Base-by-base conservation (phyloP, 2,329 filamentous ascomycete species). In the Mollisiaceae sp. region DNA sequence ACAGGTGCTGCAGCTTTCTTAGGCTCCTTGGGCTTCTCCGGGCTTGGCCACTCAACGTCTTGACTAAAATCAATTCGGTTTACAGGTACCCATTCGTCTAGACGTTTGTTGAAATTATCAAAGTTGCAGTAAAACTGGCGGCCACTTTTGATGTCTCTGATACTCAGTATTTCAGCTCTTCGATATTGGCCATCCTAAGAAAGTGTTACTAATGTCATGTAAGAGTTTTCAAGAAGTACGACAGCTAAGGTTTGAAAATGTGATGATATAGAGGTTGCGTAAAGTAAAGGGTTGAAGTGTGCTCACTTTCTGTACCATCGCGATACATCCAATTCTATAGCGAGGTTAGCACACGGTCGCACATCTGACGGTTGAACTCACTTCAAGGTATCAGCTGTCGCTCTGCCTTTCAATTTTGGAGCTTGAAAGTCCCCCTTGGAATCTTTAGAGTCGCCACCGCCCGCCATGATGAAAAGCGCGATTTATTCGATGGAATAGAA, bases 31-130 rank as follows among this genome's bases (percentile, higher is more conserved):
- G 89, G 84, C 74, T 89, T 90, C 71, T 89, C 87, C 11, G 93
- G 92, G 67, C 89, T 90, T 22, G 95, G 95, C 94, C 95, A 99
- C 80, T 99, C 95, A 62, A 99, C 95, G 73, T 97, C 94, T 71
- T 93, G 89, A 1, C 86, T 83, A 65, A 99, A 89, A 77, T 98
- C 93, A 71, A 99, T 92, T 41, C 95, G 87, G 41, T 87, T 84
- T 36, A 91, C 86, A 1, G 91, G 85, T 11, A 99, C 89, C 95
- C 95, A 99, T 82, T 99, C 95, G 65, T 75, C 74, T 20, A 75
- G 60, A 69, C 74, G 74, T 64, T 75, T 75, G 45, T 75, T 75
- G 67, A 73, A 75, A 55, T 75, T 75, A 45, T 74, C 72, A 54
- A 75, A 75, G 64, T 75, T 75, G 62, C 73, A 75, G 58, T 75